These are phyloP conservation scores for Pulveroboletus sp. DNA, from an alignment of 1,284 basidiomycete species.

Conservation along the genomic window DNA sequence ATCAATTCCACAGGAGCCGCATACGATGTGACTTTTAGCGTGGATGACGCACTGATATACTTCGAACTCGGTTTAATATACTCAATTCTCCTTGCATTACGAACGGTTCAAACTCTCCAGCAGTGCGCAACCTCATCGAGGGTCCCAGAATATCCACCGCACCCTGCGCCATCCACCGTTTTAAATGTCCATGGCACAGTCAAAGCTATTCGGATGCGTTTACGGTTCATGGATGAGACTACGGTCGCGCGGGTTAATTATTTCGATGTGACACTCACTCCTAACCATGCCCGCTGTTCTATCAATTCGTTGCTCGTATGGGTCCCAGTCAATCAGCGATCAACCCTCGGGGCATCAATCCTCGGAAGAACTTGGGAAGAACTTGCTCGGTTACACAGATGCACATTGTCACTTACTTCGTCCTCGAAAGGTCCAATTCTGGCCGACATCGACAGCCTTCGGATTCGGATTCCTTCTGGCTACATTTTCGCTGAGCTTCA, in stretches of 20 bases:
- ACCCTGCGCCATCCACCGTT: conserved; percentile 15
- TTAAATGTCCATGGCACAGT: conserved; percentile 40
- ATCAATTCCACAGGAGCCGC: conserved; percentile 12
- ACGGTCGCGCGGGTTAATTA: conserved; percentile 50
- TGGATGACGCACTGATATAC: conserved; percentile 44
- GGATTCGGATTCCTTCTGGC: conserved; percentile 78
- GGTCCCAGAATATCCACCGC: conserved; percentile 13
- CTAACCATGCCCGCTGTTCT: conserved; percentile 27
- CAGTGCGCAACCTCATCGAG: conserved; percentile 34
- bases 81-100: conserved; percentile 65
- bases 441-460: conserved; percentile 65
- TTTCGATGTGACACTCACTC: conserved; percentile 34
- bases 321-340: conserved; percentile 43
- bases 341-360: conserved; percentile 28
- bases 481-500: conserved; percentile 78
- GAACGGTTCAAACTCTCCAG: conserved; percentile 51
- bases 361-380: conserved; percentile 72
- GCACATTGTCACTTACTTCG: conserved; percentile 46
- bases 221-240: conserved; percentile 50
- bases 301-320: conserved; percentile 46
- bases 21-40: conserved; percentile 25
- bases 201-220: conserved; percentile 48
- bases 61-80: conserved; percentile 76
- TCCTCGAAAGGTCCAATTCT: conserved; percentile 41
- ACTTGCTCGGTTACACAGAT: conserved; percentile 63